A percentile compares a stretch with the other conserved stretches of the same genome.
Conservation (phyloP, 169 alveolate genomes). For the Plasmodium sp. region DNA sequence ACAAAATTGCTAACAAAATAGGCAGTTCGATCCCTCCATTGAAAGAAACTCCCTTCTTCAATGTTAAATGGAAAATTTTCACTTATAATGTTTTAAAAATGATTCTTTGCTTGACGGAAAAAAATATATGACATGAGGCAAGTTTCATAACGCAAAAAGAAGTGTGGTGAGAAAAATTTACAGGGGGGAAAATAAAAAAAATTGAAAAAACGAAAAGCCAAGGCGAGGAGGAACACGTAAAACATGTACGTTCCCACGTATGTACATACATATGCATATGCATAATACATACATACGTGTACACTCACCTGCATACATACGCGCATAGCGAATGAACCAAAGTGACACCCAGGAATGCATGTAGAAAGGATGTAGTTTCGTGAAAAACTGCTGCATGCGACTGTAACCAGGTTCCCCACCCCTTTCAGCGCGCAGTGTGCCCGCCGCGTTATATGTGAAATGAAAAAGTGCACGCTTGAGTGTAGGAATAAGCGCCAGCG, state of each 20-base stretch:
- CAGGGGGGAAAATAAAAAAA: slow-evolving; percentile 10
- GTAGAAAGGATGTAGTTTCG: neutral
- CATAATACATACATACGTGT: neutral
- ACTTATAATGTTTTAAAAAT: neutral
- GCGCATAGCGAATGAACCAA: neutral
- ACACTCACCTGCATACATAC: neutral
- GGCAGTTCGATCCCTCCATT: neutral
- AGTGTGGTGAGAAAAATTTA: neutral
- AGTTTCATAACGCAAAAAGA: neutral
- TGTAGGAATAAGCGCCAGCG: neutral
- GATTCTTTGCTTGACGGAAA: neutral
- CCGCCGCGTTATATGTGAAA: neutral
- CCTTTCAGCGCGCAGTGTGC: neutral
- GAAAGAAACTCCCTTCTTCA: neutral
- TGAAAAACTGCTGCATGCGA: neutral
- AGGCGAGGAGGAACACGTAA: neutral
- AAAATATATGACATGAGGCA: neutral
- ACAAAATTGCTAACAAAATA: neutral
- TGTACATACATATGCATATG: neutral
- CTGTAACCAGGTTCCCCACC: neutral
- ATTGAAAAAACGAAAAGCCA: neutral
- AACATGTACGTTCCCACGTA: neutral
- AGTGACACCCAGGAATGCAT: neutral
- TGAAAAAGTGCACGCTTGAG: neutral
- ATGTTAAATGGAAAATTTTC: neutral